Evolutionary conservation across 257 asterid genomes (phyloP), one percentile per base, ranked within the genome.

Genomic region (Solanum sejunctum): DNA sequence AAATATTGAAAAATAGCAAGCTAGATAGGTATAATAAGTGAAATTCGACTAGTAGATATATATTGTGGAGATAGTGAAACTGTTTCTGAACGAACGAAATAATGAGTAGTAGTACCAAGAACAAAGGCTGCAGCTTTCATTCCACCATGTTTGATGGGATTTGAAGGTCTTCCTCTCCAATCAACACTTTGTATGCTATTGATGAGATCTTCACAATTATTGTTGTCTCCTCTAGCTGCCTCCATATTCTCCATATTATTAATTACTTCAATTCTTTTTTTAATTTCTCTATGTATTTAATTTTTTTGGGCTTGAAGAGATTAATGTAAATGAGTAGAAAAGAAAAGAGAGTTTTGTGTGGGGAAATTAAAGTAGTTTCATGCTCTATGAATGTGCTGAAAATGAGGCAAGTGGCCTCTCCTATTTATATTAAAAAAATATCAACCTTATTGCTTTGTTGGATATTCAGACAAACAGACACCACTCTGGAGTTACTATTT

Each of bases 91-190:
- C 5, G 41, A 36, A 36, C 0, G 41, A 36, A 36, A 36, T 36
- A 36, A 36, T 13, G 45, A 10, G 43, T 11, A 11, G 18, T 4
- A 10, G 49, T 41, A 93, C 99, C 99, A 67, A 96, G 92, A 85
- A 93, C 95, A 88, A 91, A 93, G 82, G 92, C 89, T 78, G 98
- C 95, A 85, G 99, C 98, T 79, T 83, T 86, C 92, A 92, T 92
- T 79, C 97, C 98, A 18, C 99, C 99, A 86, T 96, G 98, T 87
- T 93, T 95, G 4, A 64, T 88, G 51, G 93, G 92, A 85, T 93
- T 85, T 39, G 97, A 92, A 73, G 99, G 90, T 77, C 90, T 90
- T 84, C 98, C 99, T 88, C 94, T 94, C 98, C 98, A 96, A 67
- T 96, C 99, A 84, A 96, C 91, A 39, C 85, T 84, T 23, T 49